phyloP scores from a whole-genome alignment of 164 flowering plant species.

The Nymphaea colorata region DNA sequence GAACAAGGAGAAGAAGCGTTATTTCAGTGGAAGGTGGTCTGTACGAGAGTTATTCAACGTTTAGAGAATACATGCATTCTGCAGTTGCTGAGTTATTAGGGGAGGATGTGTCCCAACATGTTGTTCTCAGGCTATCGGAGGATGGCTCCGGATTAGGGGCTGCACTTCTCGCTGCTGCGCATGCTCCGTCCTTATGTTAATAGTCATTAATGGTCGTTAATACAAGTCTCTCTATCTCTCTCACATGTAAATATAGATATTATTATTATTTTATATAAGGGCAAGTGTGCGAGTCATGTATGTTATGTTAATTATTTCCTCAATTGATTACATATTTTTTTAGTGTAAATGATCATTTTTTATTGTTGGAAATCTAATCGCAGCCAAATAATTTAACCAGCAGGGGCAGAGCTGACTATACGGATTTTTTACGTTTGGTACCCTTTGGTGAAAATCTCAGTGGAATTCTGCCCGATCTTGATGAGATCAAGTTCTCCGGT shows the following conservation, averaged over 20 bases:
- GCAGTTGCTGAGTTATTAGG: slow-evolving; percentile 69
- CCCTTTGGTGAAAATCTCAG: no score
- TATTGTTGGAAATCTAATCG: no score
- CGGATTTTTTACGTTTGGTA: no score
- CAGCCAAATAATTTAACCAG: no score
- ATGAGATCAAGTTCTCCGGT: no score
- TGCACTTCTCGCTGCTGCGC: slow-evolving; percentile 75
- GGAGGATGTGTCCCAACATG: slow-evolving; percentile 56
- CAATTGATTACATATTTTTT: neutral
- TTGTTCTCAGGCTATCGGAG: slow-evolving; percentile 49
- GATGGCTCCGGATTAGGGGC: slow-evolving; percentile 93
- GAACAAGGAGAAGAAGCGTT: slow-evolving; percentile 56
- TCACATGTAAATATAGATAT: neutral
- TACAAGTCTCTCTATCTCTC: neutral
- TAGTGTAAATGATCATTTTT: neutral
- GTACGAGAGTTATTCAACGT: slow-evolving; percentile 46
- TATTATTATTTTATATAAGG: neutral
- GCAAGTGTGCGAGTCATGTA: neutral
- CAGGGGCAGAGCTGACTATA: no score
- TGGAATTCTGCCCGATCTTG: no score
- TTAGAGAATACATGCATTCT: slow-evolving; percentile 73
- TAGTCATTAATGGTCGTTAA: neutral
- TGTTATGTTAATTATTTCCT: neutral
- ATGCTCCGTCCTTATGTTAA: slow-evolving; percentile 17
- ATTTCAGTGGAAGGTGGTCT: slow-evolving; percentile 77